A percentile compares a stretch with the other conserved stretches of the same genome.
Evolutionary conservation across 441 rosid genomes (phyloP).

Genomic region (Flueggea neowawraea): DNA sequence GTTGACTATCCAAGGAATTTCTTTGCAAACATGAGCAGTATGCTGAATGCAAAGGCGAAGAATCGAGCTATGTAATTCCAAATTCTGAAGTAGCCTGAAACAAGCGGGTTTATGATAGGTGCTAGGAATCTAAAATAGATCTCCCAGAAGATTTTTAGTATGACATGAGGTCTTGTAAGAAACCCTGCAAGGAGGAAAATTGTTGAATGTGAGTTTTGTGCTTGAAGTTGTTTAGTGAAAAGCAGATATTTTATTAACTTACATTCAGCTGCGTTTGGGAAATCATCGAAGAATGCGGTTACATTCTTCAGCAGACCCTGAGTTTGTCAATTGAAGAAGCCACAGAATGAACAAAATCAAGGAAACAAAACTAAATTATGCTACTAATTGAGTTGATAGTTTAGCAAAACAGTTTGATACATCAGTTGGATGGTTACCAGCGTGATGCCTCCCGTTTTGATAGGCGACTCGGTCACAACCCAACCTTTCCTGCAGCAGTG

Average conservation of each 20-base stretch:
- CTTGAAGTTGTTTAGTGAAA: neutral
- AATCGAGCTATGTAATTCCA: constrained; percentile 35
- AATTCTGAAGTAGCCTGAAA: constrained; percentile 45
- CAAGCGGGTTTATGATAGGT: constrained; percentile 43
- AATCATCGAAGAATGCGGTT: constrained; percentile 54
- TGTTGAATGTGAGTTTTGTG: neutral
- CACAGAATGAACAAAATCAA: neutral
- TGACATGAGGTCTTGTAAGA: constrained; percentile 50
- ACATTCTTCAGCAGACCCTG: constrained; percentile 56
- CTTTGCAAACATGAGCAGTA: constrained; percentile 31
- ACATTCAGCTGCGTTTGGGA: constrained; percentile 65
- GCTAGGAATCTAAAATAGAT: constrained; percentile 39
- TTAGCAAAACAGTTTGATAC: neutral
- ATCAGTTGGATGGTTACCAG: constrained; percentile 37
- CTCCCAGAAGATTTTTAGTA: constrained; percentile 29
- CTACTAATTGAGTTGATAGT: neutral
- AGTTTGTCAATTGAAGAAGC: neutral
- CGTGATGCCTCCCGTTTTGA: constrained; percentile 69
- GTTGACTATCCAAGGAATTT: too few species aligned
- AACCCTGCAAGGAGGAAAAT: constrained; percentile 47
- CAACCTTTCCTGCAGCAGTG: constrained; percentile 56
- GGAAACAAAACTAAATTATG: neutral
- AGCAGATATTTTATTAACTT: constrained; percentile 14
- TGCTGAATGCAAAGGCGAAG: constrained; percentile 29
- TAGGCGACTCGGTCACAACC: constrained; percentile 62